Conservation (phyloP, 176 grass and related monocot species). For the Alopecurus myosuroides region DNA sequence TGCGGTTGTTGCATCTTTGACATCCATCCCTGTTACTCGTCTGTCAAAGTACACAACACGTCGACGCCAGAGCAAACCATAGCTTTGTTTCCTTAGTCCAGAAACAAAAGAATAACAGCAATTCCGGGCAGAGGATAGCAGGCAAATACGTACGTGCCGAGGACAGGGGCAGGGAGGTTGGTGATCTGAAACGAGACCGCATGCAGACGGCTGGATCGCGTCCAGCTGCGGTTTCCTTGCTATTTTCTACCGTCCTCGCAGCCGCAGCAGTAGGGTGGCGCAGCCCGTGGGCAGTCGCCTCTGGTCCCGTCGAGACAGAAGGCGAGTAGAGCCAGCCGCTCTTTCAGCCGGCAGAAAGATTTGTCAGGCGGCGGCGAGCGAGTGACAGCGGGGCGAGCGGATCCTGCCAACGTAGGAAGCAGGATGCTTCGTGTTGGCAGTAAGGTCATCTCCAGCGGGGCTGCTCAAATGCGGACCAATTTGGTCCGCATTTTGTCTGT, state of each 20-base stretch:
- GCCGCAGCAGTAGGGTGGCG: neutral
- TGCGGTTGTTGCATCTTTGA: conserved; percentile 28
- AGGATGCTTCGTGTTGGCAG: conserved; percentile 20
- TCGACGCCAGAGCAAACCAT: neutral
- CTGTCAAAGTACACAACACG: conserved; percentile 6
- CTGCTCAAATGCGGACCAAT: no score
- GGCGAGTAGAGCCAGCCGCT: neutral
- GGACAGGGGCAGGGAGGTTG: neutral
- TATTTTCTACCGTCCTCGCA: neutral
- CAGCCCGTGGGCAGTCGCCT: neutral
- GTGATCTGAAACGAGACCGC: neutral
- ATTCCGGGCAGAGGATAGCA: neutral
- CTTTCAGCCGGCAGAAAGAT: neutral
- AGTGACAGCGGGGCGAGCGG: neutral
- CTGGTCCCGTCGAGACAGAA: conserved; percentile 6
- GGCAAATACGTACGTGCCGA: neutral
- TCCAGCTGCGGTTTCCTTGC: neutral
- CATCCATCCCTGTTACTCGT: neutral
- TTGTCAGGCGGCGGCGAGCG: neutral
- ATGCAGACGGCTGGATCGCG: neutral
- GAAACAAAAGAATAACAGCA: no score
- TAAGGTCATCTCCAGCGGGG: no score
- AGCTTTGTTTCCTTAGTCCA: no score
- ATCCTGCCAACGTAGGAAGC: conserved; percentile 9
- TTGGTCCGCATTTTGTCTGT: no score